A percentile compares a stretch with the other conserved stretches of the same genome.
These are phyloP conservation scores for Nematodospora valgi DNA, from an alignment of 805 yeast genomes.

Conservation along the genomic window DNA sequence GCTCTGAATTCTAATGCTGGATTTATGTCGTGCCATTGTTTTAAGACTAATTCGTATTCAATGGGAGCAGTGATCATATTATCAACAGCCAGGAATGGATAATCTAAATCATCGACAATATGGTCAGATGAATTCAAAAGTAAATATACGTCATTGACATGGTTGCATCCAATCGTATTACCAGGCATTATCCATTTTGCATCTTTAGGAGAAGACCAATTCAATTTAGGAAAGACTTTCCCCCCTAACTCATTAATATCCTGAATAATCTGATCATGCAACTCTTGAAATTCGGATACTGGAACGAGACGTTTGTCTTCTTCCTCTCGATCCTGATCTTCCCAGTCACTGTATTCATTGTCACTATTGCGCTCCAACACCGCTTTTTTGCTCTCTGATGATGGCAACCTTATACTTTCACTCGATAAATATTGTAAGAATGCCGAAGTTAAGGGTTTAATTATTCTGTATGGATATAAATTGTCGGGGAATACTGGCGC, in stretches of 20 bases:
- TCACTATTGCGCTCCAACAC: slow-evolving; percentile 39
- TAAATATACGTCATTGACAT: slow-evolving; percentile 72
- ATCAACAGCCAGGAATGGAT: slow-evolving; percentile 55
- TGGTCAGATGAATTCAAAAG: slow-evolving; percentile 85
- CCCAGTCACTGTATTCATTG: slow-evolving; percentile 76
- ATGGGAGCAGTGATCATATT: slow-evolving; percentile 8
- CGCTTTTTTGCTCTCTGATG: slow-evolving; percentile 9
- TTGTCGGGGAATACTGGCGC: slow-evolving; percentile 19
- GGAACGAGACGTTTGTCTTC: slow-evolving; percentile 21
- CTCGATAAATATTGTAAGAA: slow-evolving; percentile 32
- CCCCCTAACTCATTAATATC: slow-evolving; percentile 42
- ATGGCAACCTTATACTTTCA: slow-evolving; percentile 22
- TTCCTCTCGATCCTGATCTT: slow-evolving; percentile 25
- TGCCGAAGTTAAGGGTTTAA: slow-evolving; percentile 30
- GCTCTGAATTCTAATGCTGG: slow-evolving; percentile 92
- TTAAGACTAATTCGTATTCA: slow-evolving; percentile 63
- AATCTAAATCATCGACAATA: slow-evolving; percentile 76
- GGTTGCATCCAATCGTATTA: slow-evolving; percentile 68
- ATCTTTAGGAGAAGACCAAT: slow-evolving; percentile 97
- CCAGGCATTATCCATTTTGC: slow-evolving; percentile 87
- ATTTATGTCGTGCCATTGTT: slow-evolving; percentile 79
- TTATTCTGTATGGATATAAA: slow-evolving; percentile 19
- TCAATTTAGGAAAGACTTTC: slow-evolving; percentile 79
- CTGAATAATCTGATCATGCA: slow-evolving; percentile 52
- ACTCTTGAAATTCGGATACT: slow-evolving; percentile 48